Conservation (phyloP, 192 early-diverging fungal species). For the Coemansia sp. region DNA sequence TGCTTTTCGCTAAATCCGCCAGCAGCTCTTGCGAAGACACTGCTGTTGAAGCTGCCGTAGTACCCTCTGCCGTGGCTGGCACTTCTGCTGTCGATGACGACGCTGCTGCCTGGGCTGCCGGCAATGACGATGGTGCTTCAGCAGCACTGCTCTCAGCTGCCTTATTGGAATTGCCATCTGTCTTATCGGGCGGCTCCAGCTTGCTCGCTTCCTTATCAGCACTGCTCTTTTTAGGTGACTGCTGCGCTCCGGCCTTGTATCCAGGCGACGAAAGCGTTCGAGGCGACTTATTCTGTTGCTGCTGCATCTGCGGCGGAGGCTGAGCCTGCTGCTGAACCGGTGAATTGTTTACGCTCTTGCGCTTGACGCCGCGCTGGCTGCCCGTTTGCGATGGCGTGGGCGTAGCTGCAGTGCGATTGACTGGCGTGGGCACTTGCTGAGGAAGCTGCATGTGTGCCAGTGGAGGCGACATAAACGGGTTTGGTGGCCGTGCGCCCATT, state of each 20-base stretch:
- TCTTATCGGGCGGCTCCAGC: not conserved
- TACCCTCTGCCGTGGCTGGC: not conserved
- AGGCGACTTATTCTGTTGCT: slow-evolving; percentile 36
- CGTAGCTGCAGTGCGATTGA: slow-evolving; percentile 7
- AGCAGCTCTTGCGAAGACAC: slow-evolving; percentile 6
- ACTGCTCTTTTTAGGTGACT: not conserved
- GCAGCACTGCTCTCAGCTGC: not conserved
- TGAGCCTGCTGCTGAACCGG: slow-evolving; percentile 14
- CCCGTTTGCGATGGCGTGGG: slow-evolving; percentile 23
- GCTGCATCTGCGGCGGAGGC: slow-evolving; percentile 18
- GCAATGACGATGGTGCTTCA: not conserved
- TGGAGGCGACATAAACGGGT: slow-evolving; percentile 26
- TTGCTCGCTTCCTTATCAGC: not conserved
- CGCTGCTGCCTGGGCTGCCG: slow-evolving; percentile 9
- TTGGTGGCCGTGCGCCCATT: slow-evolving; percentile 15
- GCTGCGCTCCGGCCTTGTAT: not conserved
- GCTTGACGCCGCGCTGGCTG: slow-evolving; percentile 39
- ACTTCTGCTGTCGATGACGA: not conserved
- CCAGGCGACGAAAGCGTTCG: slow-evolving; percentile 12
- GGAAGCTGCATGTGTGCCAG: slow-evolving; percentile 9
- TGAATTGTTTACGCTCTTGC: slow-evolving; percentile 49
- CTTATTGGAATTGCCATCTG: not conserved
- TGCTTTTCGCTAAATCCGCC: not conserved
- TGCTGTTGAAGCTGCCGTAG: slow-evolving; percentile 5
- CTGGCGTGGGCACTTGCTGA: slow-evolving; percentile 4